Evolutionary conservation across 2,329 filamentous ascomycete genomes (phyloP), one percentile per base, ranked within the genome.

Genomic region (Alternaria gaisen): DNA sequence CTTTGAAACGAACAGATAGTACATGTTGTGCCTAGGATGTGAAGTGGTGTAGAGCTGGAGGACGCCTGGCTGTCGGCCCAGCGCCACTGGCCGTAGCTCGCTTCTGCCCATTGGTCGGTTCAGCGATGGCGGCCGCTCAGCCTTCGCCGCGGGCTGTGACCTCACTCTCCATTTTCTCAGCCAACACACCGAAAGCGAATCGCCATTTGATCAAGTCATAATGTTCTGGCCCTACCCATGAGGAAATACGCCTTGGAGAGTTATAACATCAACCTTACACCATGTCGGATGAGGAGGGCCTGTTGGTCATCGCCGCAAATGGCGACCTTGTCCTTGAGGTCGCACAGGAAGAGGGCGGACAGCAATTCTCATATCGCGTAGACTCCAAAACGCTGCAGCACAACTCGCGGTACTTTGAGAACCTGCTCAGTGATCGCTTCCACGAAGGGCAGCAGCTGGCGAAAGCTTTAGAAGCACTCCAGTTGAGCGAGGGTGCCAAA

Each of bases 261-360:
- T 54, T 28, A 51, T 26, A 38, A 28, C 42, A 20, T 20, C 47
- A 24, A 55, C 36, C 41, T 58, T 57, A 60, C 47, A 66, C 60
- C 56, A 74, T 73, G 69, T 60, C 66, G n/a, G 69, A 70, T 53
- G 67, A 70, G 42, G 55, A 69, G 36, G 67, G 66, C 14, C 68
- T 87, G 55, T 74, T 87, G 43, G 79, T 83, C 32, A 84, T 92
- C 51, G 83, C 83, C 22, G 67, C 82, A 4, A 78, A 80, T 16
- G 91, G 91, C 36, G 88, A 93, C 70, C 77, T 92, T 20, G 74
- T 93, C 32, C 83, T 93, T 14, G 84, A 88, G 62, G 84, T 92
- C 36, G 84, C 84, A 8, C 91, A 92, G 71, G 85, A 88, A 63
- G 88, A 86, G 36, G 87, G 84, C 3, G 79, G 77, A 43, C 78